Percentiles rank a stretch among this genome's conserved stretches.
Conservation (phyloP, 768 basidiomycete species). For the Rhizopogon salebrosus region DNA sequence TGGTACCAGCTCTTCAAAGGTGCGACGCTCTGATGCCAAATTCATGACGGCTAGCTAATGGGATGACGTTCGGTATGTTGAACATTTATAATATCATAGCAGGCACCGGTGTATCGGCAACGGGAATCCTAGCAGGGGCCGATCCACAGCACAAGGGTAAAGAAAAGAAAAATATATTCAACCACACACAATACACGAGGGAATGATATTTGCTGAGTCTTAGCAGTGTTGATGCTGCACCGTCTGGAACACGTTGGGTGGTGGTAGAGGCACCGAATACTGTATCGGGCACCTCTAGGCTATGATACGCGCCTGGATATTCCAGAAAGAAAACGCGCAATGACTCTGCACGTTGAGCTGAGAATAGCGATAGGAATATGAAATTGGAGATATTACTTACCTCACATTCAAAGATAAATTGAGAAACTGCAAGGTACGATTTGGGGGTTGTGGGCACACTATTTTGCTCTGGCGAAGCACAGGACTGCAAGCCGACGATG, state of each 20-base stretch:
- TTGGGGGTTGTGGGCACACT: neutral
- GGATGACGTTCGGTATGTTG: neutral
- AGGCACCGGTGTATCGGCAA: neutral
- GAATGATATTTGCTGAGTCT: no score
- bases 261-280: neutral
- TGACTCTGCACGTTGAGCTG: neutral
- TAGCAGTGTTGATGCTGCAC: neutral
- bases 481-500: neutral
- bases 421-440: neutral
- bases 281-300: neutral
- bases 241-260: neutral
- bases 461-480: neutral
- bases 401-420: neutral
- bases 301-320: neutral
- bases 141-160: neutral
- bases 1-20: neutral
- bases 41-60: neutral
- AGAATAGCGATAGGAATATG: neutral
- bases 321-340: neutral
- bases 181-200: no score
- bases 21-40: neutral
- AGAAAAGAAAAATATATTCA: no score
- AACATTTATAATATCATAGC: neutral
- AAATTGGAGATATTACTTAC: neutral
- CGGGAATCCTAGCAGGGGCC: neutral